Evolutionary conservation across 2,329 filamentous ascomycete genomes (phyloP).

Genomic region (Aspergillus niger): DNA sequence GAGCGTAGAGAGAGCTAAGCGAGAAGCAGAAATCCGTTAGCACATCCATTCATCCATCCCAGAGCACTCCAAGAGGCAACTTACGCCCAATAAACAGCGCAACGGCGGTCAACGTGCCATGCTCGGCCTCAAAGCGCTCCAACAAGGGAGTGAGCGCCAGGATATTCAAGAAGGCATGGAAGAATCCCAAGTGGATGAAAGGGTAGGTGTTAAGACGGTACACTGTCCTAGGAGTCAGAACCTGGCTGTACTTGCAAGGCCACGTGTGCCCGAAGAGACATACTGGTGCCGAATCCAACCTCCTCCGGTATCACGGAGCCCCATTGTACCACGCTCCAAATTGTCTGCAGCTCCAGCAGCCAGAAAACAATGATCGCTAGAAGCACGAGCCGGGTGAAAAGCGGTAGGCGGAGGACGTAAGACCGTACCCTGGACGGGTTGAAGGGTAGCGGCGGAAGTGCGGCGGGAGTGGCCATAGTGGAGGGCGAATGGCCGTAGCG

Average conservation of each 20-base stretch:
- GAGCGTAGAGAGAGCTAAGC: slow-evolving; percentile 72
- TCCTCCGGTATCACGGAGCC: slow-evolving; percentile 76
- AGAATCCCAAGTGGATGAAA: slow-evolving; percentile 76
- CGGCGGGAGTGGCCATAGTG: slow-evolving; percentile 49
- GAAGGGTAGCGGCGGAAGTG: slow-evolving; percentile 60
- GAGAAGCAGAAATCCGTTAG: slow-evolving; percentile 17
- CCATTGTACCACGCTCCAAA: slow-evolving; percentile 75
- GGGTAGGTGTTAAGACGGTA: slow-evolving; percentile 93
- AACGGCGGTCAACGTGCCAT: slow-evolving; percentile 85
- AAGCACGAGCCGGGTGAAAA: slow-evolving; percentile 76
- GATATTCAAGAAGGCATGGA: slow-evolving; percentile 79
- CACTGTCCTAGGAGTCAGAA: slow-evolving; percentile 58
- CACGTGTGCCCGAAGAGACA: slow-evolving; percentile 35
- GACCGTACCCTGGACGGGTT: slow-evolving; percentile 74
- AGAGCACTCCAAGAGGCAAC: slow-evolving; percentile 39
- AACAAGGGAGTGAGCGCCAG: slow-evolving; percentile 81
- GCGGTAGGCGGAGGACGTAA: slow-evolving; percentile 80
- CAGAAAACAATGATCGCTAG: slow-evolving; percentile 69
- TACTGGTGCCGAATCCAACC: slow-evolving; percentile 71
- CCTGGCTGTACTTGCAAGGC: background rate
- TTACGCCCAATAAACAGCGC: slow-evolving; percentile 87
- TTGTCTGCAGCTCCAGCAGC: slow-evolving; percentile 66
- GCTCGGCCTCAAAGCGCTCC: slow-evolving; percentile 89
- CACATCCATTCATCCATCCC: slow-evolving; percentile 10
- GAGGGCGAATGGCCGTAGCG: background rate